Evolutionary conservation across 2,329 filamentous ascomycete species (phyloP).

Genomic region (Fusarium fracticaudum): DNA sequence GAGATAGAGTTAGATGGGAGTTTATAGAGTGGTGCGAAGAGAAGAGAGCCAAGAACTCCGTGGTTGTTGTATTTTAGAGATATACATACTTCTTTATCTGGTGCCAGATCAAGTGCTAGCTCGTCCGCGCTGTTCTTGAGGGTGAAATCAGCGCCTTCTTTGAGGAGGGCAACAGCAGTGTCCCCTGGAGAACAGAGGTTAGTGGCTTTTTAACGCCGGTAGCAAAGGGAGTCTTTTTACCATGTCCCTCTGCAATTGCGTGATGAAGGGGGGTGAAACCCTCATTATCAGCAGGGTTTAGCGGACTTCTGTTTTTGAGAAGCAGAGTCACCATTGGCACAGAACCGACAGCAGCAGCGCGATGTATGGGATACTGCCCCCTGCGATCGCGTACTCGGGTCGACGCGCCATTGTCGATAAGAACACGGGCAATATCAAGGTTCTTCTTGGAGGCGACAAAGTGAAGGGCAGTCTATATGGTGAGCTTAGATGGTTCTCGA

Average conservation of each 20-base stretch:
- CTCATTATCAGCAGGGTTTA: slow-evolving; percentile 84
- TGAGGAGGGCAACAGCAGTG: slow-evolving; percentile 82
- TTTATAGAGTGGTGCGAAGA: slow-evolving; percentile 4
- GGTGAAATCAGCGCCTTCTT: slow-evolving; percentile 82
- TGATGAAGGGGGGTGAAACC: slow-evolving; percentile 94
- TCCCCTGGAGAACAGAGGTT: slow-evolving; percentile 63
- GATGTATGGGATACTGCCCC: slow-evolving; percentile 90
- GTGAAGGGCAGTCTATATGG: slow-evolving; percentile 80
- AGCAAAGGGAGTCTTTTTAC: slow-evolving; percentile 49
- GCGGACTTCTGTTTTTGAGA: slow-evolving; percentile 78
- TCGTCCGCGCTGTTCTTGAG: slow-evolving; percentile 78
- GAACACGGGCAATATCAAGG: slow-evolving; percentile 78
- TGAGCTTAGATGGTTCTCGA: background rate
- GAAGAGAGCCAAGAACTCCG: background rate
- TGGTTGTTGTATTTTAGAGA: background rate
- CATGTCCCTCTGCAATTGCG: slow-evolving; percentile 78
- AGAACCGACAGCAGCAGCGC: slow-evolving; percentile 89
- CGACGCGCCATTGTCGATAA: slow-evolving; percentile 81
- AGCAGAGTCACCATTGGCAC: slow-evolving; percentile 87
- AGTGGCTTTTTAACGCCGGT: background rate
- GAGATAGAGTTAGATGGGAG: slow-evolving; percentile 34
- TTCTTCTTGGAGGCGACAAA: slow-evolving; percentile 92
- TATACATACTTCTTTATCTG: slow-evolving; percentile 78
- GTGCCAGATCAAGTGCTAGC: slow-evolving; percentile 82
- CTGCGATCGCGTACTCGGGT: slow-evolving; percentile 84